These are phyloP conservation scores for Hypocrella siamensis DNA, from an alignment of 2,329 filamentous ascomycete genomes.

Conservation along the genomic window DNA sequence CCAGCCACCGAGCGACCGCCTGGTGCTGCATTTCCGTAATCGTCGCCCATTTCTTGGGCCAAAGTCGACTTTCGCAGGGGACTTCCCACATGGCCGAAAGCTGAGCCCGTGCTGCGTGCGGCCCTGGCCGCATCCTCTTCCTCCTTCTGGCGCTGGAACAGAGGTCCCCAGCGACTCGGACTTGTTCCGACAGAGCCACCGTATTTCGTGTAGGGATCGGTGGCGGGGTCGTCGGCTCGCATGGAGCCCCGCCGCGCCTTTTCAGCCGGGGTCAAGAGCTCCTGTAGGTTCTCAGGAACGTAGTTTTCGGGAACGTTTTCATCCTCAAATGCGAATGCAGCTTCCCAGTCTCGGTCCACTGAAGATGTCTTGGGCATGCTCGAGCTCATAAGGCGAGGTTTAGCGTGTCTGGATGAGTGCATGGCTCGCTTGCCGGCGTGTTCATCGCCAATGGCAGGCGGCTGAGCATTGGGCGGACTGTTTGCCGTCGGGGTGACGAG, in stretches of 20 bases:
- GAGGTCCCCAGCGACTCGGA: conserved; percentile 44
- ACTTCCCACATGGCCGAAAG: conserved; percentile 50
- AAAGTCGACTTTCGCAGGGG: conserved; percentile 48
- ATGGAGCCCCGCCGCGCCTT: conserved; percentile 46
- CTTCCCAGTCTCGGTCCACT: conserved; percentile 49
- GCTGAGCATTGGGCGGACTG: conserved; percentile 34
- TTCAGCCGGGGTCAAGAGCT: conserved; percentile 50
- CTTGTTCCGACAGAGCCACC: conserved; percentile 44
- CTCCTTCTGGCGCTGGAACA: conserved; percentile 44
- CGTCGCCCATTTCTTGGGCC: conserved; percentile 32
- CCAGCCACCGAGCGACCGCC: conserved; percentile 21
- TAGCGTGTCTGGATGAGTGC: conserved; percentile 50
- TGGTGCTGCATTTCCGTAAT: conserved; percentile 17
- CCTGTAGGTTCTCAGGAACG: conserved; percentile 56
- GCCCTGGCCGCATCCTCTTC: conserved; percentile 33
- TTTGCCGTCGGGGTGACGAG: conserved; percentile 33
- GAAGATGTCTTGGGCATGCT: conserved; percentile 48
- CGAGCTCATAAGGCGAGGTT: conserved; percentile 55
- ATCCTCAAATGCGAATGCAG: conserved; percentile 68
- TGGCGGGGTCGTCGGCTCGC: conserved; percentile 33
- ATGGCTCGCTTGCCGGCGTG: conserved; percentile 57
- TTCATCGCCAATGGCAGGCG: conserved; percentile 37
- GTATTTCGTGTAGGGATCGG: conserved; percentile 38
- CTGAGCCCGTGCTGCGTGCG: conserved; percentile 26
- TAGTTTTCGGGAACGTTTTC: conserved; percentile 34